Base-by-base conservation (phyloP, 2,329 filamentous ascomycete species). In the Fusarium begoniae region DNA sequence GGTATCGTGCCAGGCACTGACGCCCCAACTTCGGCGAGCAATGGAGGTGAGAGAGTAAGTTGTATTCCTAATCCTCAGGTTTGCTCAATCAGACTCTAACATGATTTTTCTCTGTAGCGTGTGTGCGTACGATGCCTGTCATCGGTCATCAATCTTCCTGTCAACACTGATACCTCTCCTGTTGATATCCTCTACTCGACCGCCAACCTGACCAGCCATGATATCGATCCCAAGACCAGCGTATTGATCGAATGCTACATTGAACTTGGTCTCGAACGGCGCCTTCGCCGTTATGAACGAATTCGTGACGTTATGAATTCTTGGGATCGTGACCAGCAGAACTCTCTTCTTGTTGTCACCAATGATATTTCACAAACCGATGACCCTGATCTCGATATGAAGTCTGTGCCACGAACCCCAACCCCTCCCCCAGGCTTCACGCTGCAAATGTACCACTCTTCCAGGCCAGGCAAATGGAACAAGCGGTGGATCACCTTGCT, bases 301-400 rank as follows among this genome's bases (percentile, higher is more conserved):
- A 89, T 98, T 38, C 90, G 94, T 68, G 94, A 98, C 78, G 90
- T 98, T 28, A 89, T 98, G 88, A 97, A 97, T 81, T 97, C 95
- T 1, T 98, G 96, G 96, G 94, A 97, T 69, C 87, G 88, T 48
- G 95, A 98, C 80, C 86, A 88, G 6, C 92, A 95, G 75, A 96
- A 97, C 78, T 87, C 88, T 13, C 85, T 98, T 20, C 83, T 93
- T 24, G 87, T 98, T 28, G 84, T 92, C 62, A 87, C 91, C 20
- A 85, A 88, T 5, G 87, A 90, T 43, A 83, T 86, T 5, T 84
- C 86, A 10, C 85, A 88, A n/a, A 85, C 87, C 59, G 85, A 88
- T 70, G 85, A 89, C 72, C 80, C 83, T 12, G 90, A 93, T 63
- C 87, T 98, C 12, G 90, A 93, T 30, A 83, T 92, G 9, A 85